These are phyloP conservation scores for Penstemon newberryi DNA, from an alignment of 257 asterid species.

Conservation along the genomic window DNA sequence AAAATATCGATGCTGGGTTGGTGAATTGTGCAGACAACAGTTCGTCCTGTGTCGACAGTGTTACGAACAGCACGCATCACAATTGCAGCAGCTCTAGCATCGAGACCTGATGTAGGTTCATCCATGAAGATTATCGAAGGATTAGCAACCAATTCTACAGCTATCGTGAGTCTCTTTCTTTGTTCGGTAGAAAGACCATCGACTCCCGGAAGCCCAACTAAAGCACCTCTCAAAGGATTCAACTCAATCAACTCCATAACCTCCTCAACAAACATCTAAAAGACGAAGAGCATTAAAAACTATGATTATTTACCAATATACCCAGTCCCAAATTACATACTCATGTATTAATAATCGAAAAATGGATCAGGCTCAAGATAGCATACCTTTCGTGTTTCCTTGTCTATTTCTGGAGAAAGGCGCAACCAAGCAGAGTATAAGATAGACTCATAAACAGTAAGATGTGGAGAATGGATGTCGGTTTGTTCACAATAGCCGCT, in stretches of 20 bases:
- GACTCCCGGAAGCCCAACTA: slow-evolving; percentile 89
- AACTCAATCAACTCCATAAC: slow-evolving; percentile 87
- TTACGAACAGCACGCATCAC: slow-evolving; percentile 85
- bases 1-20: slow-evolving; percentile 89
- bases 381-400: slow-evolving; percentile 52
- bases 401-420: slow-evolving; percentile 66
- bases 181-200: slow-evolving; percentile 89
- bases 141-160: slow-evolving; percentile 84
- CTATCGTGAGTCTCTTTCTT: slow-evolving; percentile 85
- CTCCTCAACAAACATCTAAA: slow-evolving; percentile 81
- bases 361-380: not conserved
- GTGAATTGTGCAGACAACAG: slow-evolving; percentile 89
- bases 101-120: slow-evolving; percentile 89
- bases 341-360: not conserved
- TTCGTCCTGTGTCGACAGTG: slow-evolving; percentile 84
- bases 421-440: slow-evolving; percentile 91
- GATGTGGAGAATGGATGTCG: slow-evolving; percentile 87
- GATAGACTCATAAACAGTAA: slow-evolving; percentile 80
- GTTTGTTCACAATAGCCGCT: slow-evolving; percentile 92
- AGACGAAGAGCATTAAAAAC: not conserved
- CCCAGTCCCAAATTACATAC: too few relatives aligned
- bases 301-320: too few relatives aligned
- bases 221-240: slow-evolving; percentile 57
- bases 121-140: slow-evolving; percentile 95
- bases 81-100: slow-evolving; percentile 92